Evolutionary conservation across 495 filamentous ascomycete genomes (phyloP), one percentile per base, ranked within the genome.

Genomic region (Talaromyces nanjingensis): DNA sequence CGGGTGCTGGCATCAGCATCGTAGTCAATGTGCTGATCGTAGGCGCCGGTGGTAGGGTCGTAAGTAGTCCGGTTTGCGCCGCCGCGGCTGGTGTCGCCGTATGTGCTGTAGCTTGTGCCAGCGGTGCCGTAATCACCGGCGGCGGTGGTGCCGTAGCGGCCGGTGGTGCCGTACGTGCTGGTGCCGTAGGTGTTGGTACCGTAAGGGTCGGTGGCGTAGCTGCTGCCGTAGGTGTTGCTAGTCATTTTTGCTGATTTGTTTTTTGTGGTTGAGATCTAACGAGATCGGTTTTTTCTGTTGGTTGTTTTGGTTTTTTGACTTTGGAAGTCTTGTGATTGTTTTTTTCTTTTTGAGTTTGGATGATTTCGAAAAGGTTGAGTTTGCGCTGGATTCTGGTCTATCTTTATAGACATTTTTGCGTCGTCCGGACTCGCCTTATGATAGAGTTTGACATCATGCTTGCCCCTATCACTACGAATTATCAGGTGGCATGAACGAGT

Each of bases 21-120:
- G 56, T 77, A 78, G 59, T 78, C 76, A 27, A 77, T 66, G 25
- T 77, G 72, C 60, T 78, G 74, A 56, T 77, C 74, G 52, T 78
- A 78, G 25, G 74, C 70, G 12, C 76, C 74, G 25, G 65, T 78
- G 63, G 62, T 66, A 29, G 74, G 76, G 60, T 69, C 65, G 52
- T 71, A 71, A 5, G 64, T 57, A 8, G 65, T 71, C 14, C 58
- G 62, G 55, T 64, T 64, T 16, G 55, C 62, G 11, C 54, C 62
- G 22, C 47, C 39, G 52, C 24, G 45, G 20, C 18, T 63, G 8
- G 62, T 57, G 45, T 62, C 59, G 16, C 60, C 60, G 55, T 64
- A 64, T 6, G 49, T 58, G 47, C 47, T 47, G 39, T 56, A 56
- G 31, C 42, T 57, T 37, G 22, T 58, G 62, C 25, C 53, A 31